Evolutionary conservation across 2,329 filamentous ascomycete species (phyloP).

Genomic region (Eurotiales sp.): DNA sequence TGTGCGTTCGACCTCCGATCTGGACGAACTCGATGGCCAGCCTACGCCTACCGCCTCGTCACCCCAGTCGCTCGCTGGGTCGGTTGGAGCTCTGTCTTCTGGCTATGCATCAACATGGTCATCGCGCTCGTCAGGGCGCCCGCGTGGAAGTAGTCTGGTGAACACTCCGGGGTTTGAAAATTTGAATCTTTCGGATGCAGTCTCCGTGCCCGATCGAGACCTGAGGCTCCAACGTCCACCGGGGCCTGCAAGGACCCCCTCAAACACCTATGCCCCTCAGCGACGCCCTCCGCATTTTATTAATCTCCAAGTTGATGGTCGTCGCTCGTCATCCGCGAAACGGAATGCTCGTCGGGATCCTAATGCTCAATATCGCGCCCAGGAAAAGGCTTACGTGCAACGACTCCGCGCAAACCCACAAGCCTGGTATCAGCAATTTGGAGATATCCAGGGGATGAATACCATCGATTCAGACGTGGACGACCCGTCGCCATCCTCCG

Average conservation of each 20-base stretch:
- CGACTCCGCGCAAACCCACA: conserved; percentile 77
- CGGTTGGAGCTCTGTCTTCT: conserved; percentile 21
- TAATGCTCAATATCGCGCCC: conserved; percentile 70
- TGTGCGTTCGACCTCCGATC: conserved; percentile 29
- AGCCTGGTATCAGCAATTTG: conserved; percentile 62
- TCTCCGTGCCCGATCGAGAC: conserved; percentile 29
- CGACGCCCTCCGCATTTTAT: conserved; percentile 53
- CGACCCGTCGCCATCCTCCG: conserved; percentile 83
- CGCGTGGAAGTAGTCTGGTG: conserved; percentile 42
- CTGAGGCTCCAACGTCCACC: conserved; percentile 62
- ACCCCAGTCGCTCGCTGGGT: conserved; percentile 28
- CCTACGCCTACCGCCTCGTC: conserved; percentile 28
- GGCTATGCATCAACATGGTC: conserved; percentile 32
- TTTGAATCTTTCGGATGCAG: conserved; percentile 25
- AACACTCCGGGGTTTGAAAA: conserved; percentile 42
- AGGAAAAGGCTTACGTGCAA: conserved; percentile 94
- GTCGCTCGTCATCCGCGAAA: conserved; percentile 56
- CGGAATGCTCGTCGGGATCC: conserved; percentile 58
- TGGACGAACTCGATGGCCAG: conserved; percentile 29
- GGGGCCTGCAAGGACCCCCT: conserved; percentile 68
- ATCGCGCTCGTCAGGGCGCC: conserved; percentile 33
- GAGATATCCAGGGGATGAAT: conserved; percentile 65
- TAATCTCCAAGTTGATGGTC: conserved; percentile 45
- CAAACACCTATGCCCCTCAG: conserved; percentile 70
- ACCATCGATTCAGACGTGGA: conserved; percentile 81